Conservation (phyloP, 2,329 filamentous ascomycete species). For the Hypoxylon sp. region DNA sequence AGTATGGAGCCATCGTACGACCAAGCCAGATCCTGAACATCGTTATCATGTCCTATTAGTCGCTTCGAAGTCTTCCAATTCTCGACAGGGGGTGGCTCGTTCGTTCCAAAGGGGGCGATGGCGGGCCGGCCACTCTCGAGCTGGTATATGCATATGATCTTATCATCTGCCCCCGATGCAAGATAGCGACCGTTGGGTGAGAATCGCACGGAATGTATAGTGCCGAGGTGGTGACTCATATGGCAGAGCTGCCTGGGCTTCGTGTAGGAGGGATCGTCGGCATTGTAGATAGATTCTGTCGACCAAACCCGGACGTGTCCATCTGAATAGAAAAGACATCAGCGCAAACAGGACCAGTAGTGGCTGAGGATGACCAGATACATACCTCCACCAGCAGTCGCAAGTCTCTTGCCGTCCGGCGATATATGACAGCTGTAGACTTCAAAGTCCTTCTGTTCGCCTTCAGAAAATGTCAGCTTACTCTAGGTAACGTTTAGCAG, state of each 20-base stretch:
- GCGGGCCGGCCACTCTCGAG: constrained; percentile 86
- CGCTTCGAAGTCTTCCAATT: constrained; percentile 98
- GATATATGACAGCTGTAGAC: constrained; percentile 99
- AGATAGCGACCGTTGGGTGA: constrained; percentile 95
- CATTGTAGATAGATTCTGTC: constrained; percentile 90
- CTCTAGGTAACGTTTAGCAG: constrained; percentile 6
- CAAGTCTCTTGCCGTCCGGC: constrained; percentile 90
- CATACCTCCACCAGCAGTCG: constrained; percentile 92
- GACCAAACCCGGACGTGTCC: constrained; percentile 99
- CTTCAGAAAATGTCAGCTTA: constrained; percentile 59
- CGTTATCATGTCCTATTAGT: constrained; percentile 96
- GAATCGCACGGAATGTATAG: constrained; percentile 96
- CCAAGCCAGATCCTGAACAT: constrained; percentile 98
- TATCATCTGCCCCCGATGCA: constrained; percentile 97
- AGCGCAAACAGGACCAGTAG: constrained; percentile 24
- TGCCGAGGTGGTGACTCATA: constrained; percentile 98
- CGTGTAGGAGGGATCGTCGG: constrained; percentile 77
- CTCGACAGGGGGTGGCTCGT: constrained; percentile 92
- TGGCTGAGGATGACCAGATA: constrained; percentile 24
- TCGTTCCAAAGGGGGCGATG: constrained; percentile 81
- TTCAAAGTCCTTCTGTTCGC: constrained; percentile 98
- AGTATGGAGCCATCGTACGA: constrained; percentile 95
- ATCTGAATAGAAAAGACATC: constrained; percentile 67
- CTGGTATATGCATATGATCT: constrained; percentile 97
- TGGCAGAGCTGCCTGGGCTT: constrained; percentile 95